Evolutionary conservation across 176 grass and related monocot species (phyloP), one percentile per base, ranked within the genome.

Genomic region (Typha latifolia): DNA sequence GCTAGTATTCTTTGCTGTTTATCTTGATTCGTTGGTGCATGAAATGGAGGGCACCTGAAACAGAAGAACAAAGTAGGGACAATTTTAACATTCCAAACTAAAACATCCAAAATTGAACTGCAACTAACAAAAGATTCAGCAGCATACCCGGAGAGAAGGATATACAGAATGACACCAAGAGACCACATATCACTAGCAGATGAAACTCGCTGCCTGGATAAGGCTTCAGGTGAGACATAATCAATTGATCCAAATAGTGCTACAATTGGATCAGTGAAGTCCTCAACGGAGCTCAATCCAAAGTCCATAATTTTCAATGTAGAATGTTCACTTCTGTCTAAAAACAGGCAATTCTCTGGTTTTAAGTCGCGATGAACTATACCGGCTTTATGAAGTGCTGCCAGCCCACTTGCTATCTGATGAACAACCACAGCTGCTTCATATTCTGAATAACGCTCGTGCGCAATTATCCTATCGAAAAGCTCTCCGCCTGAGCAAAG

Each of bases 131-230:
- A 66, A 70, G 51, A 65, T 26, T 56, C 48, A 50, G 32, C 11
- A 73, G 63, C 87, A 78, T 81, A 86, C 87, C 87, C 83, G 8
- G 87, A 90, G 43, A 90, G 66, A 49, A 90, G 80, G 14, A 90
- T 90, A 51, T 86, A 90, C 26, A 86, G 12, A 50, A 90, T 83
- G n/a, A 86, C 87, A 22, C 87, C 87, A 72, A 90, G 79, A 66
- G 87, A 90, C 77, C 87, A 90, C 87, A 90, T 90, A 37, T 83
- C 80, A 16, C 87, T 90, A 37, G 83, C 83, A 64, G 77, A 73
- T 49, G 87, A 72, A 75, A 90, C 87, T 29, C 86, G 63, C 48
- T 55, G 83, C 63, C 74, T 74, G 0, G 83, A 80, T 3, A 86
- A 77, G 49, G 87, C 87, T 66, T 90, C 87, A 3, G 83, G 87